These are phyloP conservation scores for Hemisphaericaspora xylanilytica DNA, from an alignment of 1,139 yeast species.

Conservation along the genomic window DNA sequence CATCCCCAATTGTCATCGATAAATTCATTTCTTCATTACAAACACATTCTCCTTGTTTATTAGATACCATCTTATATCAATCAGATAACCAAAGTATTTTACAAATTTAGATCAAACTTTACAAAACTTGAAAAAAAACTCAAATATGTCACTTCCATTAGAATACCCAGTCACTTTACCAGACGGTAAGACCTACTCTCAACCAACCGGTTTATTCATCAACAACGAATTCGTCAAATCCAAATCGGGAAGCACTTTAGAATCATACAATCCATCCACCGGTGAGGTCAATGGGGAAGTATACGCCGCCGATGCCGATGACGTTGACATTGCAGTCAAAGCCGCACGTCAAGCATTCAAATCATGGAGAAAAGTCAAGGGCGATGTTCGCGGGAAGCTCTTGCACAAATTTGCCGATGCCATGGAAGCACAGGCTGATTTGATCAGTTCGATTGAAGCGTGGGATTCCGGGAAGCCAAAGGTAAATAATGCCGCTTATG, in stretches of 20 bases:
- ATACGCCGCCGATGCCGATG: conserved; percentile 63
- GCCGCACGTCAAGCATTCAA: conserved; percentile 73
- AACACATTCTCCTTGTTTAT: no score
- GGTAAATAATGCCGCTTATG: conserved; percentile 48
- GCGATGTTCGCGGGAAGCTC: conserved; percentile 52
- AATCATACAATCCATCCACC: conserved; percentile 65
- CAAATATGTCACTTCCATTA: conserved; percentile 27
- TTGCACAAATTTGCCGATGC: conserved; percentile 61
- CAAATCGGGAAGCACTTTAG: conserved; percentile 58
- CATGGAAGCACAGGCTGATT: conserved; percentile 54
- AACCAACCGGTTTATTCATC: conserved; percentile 81
- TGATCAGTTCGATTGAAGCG: conserved; percentile 67
- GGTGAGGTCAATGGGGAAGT: conserved; percentile 66
- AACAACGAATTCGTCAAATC: conserved; percentile 74
- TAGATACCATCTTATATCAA: no score
- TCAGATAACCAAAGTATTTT: no score
- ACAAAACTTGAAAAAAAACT: no score
- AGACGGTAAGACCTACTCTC: conserved; percentile 50
- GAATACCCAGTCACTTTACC: conserved; percentile 50
- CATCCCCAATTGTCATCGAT: no score
- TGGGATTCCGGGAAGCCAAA: conserved; percentile 80
- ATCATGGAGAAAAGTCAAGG: conserved; percentile 46
- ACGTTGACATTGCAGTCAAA: conserved; percentile 73
- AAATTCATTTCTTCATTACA: no score
- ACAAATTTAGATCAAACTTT: no score